Conservation (phyloP, 176 grass and related monocot species). For the Thalia dealbata region DNA sequence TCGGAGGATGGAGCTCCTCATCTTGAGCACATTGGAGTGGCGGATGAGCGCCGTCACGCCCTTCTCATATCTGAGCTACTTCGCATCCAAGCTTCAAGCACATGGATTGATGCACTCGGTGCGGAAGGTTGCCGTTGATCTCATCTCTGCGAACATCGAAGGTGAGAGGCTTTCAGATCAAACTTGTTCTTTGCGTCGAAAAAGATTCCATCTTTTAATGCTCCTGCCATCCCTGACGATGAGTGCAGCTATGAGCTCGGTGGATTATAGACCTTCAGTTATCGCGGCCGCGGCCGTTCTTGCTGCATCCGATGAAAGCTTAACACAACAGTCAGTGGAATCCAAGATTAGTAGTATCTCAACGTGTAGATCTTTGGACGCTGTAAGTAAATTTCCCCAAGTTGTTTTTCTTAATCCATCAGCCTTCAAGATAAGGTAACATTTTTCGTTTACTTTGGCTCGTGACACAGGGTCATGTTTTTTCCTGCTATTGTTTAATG, state of each 20-base stretch:
- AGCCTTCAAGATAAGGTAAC: neutral
- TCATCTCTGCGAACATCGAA: conserved; percentile 51
- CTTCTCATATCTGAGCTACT: conserved; percentile 68
- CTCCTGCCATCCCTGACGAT: neutral
- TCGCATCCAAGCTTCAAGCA: conserved; percentile 35
- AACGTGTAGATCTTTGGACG: conserved; percentile 40
- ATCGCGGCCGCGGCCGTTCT: conserved; percentile 64
- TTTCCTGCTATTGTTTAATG: conserved; percentile 84
- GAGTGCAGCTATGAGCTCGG: conserved; percentile 51
- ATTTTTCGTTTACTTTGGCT: conserved; percentile 5
- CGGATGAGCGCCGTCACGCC: conserved; percentile 57
- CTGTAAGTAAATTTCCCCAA: conserved; percentile 31
- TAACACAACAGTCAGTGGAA: conserved; percentile 35
- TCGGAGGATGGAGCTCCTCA: conserved; percentile 77
- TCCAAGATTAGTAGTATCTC: conserved; percentile 40
- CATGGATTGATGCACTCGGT: conserved; percentile 33
- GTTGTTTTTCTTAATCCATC: neutral
- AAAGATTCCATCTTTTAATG: neutral
- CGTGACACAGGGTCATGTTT: conserved; percentile 68
- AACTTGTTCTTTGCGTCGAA: neutral
- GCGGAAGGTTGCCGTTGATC: conserved; percentile 29
- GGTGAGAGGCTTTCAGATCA: conserved; percentile 15
- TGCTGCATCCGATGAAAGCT: conserved; percentile 21
- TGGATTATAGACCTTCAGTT: conserved; percentile 48
- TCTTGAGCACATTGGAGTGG: conserved; percentile 60